A percentile compares a stretch with the other conserved stretches of the same genome.
Conservation (phyloP, 139 green algal species). For the Asterochloris erici region DNA sequence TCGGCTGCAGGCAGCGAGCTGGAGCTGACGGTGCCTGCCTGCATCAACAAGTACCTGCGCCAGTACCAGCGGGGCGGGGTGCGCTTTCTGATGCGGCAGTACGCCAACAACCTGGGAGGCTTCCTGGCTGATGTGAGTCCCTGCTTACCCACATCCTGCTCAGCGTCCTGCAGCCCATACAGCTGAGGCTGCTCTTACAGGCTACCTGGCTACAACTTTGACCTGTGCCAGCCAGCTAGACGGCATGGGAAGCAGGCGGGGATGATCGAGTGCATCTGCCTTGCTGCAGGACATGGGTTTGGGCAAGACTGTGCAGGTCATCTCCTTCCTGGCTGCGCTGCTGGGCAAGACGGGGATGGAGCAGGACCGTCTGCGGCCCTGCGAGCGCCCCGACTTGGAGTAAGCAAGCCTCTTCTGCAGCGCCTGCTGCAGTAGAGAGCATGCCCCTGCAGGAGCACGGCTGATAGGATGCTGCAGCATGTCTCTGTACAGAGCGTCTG, state of each 20-base stretch:
- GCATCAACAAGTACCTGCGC: constrained; percentile 48
- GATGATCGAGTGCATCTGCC: not conserved
- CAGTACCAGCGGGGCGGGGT: constrained; percentile 63
- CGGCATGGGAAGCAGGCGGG: too few relatives aligned
- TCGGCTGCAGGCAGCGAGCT: not conserved
- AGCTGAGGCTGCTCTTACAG: not conserved
- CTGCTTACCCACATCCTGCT: not conserved
- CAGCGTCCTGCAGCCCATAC: not conserved
- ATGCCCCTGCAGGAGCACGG: not conserved
- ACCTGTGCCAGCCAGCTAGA: too few relatives aligned
- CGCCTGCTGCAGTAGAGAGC: not conserved
- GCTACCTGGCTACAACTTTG: too few relatives aligned
- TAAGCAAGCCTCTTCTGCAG: not conserved
- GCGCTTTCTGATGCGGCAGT: constrained; percentile 56
- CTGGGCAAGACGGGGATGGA: constrained; percentile 46
- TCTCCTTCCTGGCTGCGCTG: constrained; percentile 63
- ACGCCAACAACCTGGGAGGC: constrained; percentile 30
- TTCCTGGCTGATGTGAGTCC: constrained; percentile 53
- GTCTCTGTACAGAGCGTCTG: too few relatives aligned
- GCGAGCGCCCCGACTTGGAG: not conserved
- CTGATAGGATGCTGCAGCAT: not conserved
- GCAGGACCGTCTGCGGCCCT: constrained; percentile 2
- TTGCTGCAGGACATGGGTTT: constrained; percentile 13
- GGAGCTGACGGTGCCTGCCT: constrained; percentile 30
- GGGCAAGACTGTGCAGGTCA: constrained; percentile 77